These are phyloP conservation scores for Fagus sylvatica DNA, from an alignment of 306 rosid species.

Conservation along the genomic window DNA sequence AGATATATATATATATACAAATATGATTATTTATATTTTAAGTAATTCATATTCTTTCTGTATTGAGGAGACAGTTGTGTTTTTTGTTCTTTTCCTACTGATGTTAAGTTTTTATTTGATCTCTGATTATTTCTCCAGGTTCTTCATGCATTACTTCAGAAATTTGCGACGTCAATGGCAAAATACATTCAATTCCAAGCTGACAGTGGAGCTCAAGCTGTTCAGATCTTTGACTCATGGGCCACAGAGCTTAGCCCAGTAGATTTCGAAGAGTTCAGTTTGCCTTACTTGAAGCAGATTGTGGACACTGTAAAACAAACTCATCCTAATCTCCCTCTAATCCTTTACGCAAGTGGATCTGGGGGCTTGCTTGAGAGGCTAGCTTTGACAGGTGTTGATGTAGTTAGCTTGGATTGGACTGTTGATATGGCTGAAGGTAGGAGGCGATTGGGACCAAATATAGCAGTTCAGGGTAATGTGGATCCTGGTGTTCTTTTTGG, in stretches of 20 bases:
- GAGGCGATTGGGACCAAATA: conserved; percentile 67
- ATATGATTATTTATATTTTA: not conserved
- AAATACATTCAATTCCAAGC: conserved; percentile 89
- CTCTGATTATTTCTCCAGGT: conserved; percentile 48
- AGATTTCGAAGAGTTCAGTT: conserved; percentile 93
- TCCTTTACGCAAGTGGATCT: conserved; percentile 95
- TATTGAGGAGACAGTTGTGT: not conserved
- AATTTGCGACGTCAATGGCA: conserved; percentile 83
- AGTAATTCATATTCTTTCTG: not conserved
- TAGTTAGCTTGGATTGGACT: conserved; percentile 97
- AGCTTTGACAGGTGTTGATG: conserved; percentile 83
- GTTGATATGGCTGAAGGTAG: conserved; percentile 98
- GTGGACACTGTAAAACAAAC: conserved; percentile 72
- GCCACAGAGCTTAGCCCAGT: conserved; percentile 93
- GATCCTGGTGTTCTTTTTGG: conserved; percentile 99
- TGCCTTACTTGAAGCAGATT: conserved; percentile 91
- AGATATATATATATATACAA: not conserved
- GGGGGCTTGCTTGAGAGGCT: conserved; percentile 96
- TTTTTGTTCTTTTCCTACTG: not conserved
- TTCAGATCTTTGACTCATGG: conserved; percentile 96
- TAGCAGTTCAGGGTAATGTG: conserved; percentile 92
- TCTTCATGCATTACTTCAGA: conserved; percentile 80
- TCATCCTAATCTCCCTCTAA: conserved; percentile 85
- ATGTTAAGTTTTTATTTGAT: conserved; percentile 13
- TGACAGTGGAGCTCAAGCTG: conserved; percentile 93